A percentile compares a stretch with the other conserved stretches of the same genome.
Evolutionary conservation across 768 basidiomycete species (phyloP).

Genomic region (Calocybe gangraenosa): DNA sequence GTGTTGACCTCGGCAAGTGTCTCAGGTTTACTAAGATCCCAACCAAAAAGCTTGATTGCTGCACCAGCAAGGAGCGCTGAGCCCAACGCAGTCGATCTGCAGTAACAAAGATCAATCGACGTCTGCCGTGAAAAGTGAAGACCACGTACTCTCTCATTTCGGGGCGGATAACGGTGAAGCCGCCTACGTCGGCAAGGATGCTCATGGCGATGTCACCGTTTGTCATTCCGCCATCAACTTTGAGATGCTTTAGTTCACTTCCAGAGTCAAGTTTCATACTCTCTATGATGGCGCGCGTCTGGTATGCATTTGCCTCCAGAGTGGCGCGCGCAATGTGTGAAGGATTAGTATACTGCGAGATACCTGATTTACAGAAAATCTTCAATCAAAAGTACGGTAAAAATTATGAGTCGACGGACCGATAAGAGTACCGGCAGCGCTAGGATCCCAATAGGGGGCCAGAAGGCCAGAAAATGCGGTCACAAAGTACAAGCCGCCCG

Average conservation of each 20-base stretch:
- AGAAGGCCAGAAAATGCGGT: constrained; percentile 95
- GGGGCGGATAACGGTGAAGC: constrained; percentile 87
- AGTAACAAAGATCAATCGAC: constrained; percentile 1
- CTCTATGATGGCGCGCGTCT: constrained; percentile 92
- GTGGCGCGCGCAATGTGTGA: constrained; percentile 94
- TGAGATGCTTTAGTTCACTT: constrained; percentile 75
- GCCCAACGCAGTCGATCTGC: constrained; percentile 90
- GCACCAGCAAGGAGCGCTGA: constrained; percentile 91
- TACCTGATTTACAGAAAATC: constrained; percentile 32
- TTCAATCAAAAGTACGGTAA: background rate
- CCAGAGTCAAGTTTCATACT: constrained; percentile 92
- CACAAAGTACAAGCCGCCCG: constrained; percentile 94
- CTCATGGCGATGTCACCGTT: constrained; percentile 89
- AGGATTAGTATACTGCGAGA: constrained; percentile 86
- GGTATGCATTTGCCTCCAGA: constrained; percentile 93
- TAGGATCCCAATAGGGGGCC: constrained; percentile 97
- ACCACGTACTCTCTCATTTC: constrained; percentile 90
- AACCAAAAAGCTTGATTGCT: constrained; percentile 84
- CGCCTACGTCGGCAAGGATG: constrained; percentile 84
- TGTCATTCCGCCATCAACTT: constrained; percentile 98
- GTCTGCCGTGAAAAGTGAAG: background rate
- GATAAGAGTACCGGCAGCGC: constrained; percentile 83
- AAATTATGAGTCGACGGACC: constrained; percentile 33
- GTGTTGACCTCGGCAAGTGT: constrained; percentile 86
- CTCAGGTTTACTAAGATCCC: constrained; percentile 83